Percentiles rank a stretch among this genome's conserved stretches.
Evolutionary conservation across 2,329 filamentous ascomycete species (phyloP).

Genomic region (Botryotinia convoluta): DNA sequence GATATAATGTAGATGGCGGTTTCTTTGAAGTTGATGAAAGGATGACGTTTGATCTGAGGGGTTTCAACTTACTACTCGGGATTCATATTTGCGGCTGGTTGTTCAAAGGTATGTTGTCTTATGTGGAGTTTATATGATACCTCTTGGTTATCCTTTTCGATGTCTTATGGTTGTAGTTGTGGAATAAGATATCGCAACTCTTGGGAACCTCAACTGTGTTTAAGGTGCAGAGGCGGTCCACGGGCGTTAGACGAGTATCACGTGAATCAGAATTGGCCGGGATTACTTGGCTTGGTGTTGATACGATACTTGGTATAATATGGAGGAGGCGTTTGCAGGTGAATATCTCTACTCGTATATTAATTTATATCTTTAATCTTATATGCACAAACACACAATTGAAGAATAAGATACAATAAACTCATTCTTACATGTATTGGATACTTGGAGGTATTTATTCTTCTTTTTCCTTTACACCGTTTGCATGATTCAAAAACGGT

Average conservation of each 20-base stretch:
- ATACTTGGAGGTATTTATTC: neutral
- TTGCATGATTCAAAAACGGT: neutral
- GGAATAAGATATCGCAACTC: slow-evolving; percentile 16
- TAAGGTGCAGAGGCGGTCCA: slow-evolving; percentile 22
- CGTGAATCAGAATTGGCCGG: neutral
- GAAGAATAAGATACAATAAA: neutral
- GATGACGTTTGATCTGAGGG: slow-evolving; percentile 18
- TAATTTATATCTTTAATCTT: neutral
- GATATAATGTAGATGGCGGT: slow-evolving; percentile 9
- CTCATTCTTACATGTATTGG: neutral
- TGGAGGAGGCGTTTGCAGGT: neutral
- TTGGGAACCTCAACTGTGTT: slow-evolving; percentile 19
- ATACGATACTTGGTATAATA: neutral
- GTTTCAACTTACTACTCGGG: slow-evolving; percentile 75
- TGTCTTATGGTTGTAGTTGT: slow-evolving; percentile 13
- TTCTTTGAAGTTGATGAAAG: slow-evolving; percentile 23
- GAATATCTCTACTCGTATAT: neutral
- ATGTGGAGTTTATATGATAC: neutral
- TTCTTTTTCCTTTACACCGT: neutral
- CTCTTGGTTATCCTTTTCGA: slow-evolving; percentile 14
- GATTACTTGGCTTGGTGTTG: neutral
- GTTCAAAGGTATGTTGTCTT: neutral
- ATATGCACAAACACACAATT: neutral
- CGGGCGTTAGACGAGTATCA: slow-evolving; percentile 21
- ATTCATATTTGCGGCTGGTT: slow-evolving; percentile 65